phyloP scores from a whole-genome alignment of 2,329 filamentous ascomycete genomes.

The Nectriaceae sp. region DNA sequence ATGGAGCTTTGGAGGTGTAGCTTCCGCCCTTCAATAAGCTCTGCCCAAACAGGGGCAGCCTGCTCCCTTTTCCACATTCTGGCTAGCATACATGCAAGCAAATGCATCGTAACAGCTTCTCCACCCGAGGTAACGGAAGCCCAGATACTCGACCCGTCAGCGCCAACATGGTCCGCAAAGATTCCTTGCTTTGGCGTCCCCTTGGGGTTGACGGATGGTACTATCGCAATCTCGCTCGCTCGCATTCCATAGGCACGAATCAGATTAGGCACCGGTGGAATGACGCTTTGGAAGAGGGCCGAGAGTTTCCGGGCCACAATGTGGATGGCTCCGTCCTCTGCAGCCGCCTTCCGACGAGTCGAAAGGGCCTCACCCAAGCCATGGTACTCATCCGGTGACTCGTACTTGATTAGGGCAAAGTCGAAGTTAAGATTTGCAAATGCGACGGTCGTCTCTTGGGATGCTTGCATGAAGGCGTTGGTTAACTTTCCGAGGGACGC shows the following conservation, averaged over 20 bases:
- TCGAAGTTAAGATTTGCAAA: constrained; percentile 39
- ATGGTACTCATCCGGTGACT: constrained; percentile 39
- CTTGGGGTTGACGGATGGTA: neutral
- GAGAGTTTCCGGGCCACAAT: constrained; percentile 27
- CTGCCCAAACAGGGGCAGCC: constrained; percentile 31
- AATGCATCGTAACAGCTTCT: constrained; percentile 28
- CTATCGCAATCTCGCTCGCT: constrained; percentile 29
- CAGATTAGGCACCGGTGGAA: constrained; percentile 29
- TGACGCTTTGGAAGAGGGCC: constrained; percentile 39
- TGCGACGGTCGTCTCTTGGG: constrained; percentile 1
- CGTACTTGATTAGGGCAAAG: constrained; percentile 41
- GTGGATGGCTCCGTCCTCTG: neutral
- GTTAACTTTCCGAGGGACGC: neutral
- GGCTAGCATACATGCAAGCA: constrained; percentile 23
- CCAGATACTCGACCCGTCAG: constrained; percentile 37
- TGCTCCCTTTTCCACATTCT: constrained; percentile 4
- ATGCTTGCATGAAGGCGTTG: neutral
- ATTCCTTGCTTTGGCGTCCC: constrained; percentile 3
- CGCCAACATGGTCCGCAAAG: constrained; percentile 26
- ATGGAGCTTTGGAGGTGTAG: constrained; percentile 11
- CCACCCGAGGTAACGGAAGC: constrained; percentile 37
- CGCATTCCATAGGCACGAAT: constrained; percentile 36
- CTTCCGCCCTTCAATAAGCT: constrained; percentile 24
- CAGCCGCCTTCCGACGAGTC: neutral
- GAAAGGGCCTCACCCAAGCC: neutral